phyloP scores from a whole-genome alignment of 2,329 filamentous ascomycete species.

The Aspergillus japonicus region DNA sequence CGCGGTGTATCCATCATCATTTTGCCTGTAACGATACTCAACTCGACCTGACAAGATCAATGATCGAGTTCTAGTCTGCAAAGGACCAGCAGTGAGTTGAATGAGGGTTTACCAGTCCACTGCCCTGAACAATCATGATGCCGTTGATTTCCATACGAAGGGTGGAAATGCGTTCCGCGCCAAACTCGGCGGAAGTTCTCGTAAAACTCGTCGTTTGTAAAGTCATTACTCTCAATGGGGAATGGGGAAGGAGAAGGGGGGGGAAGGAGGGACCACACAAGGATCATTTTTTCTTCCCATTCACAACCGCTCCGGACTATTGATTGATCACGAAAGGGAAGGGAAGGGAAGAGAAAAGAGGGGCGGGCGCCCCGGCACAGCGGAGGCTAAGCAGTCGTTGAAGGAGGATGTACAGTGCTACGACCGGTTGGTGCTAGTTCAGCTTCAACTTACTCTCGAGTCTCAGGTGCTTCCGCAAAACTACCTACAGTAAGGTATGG shows the following conservation, averaged over 20 bases:
- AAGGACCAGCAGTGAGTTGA: no score
- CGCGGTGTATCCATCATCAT: no score
- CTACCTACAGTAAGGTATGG: conserved; percentile 12
- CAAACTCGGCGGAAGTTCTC: conserved; percentile 3
- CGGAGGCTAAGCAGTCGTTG: conserved; percentile 19
- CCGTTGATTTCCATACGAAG: no score
- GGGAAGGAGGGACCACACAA: background rate
- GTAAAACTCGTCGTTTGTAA: background rate
- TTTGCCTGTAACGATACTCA: no score
- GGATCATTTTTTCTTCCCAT: background rate
- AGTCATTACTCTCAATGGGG: no score
- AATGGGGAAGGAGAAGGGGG: no score
- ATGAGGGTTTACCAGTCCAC: no score
- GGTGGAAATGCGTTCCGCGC: background rate
- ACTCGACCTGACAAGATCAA: no score
- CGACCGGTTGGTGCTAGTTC: conserved; percentile 16
- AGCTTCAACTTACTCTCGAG: no score
- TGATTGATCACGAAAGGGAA: background rate
- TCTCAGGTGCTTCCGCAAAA: background rate
- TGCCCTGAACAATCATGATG: no score
- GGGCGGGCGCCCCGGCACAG: background rate
- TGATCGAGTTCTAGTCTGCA: no score
- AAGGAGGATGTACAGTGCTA: conserved; percentile 26
- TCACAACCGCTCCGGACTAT: background rate
- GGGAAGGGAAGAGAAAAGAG: background rate